phyloP scores from a whole-genome alignment of 2,329 filamentous ascomycete species.

The Colletotrichum falcatum region DNA sequence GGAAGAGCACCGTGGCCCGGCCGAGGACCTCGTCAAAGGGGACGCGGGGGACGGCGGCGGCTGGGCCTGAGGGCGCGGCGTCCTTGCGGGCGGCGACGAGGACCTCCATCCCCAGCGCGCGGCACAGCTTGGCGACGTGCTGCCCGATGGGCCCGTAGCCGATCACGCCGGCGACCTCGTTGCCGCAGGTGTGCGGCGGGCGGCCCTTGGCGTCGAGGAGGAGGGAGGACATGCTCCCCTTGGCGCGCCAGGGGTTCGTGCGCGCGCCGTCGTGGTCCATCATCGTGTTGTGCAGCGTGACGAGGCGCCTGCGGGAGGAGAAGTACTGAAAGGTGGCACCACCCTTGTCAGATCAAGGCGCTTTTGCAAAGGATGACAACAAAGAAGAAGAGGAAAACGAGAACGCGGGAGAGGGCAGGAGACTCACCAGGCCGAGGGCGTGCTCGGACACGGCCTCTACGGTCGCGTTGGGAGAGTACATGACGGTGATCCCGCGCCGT shows the following conservation, averaged over 20 bases:
- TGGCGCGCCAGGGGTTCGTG: conserved; percentile 41
- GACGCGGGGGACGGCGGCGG: conserved; percentile 16
- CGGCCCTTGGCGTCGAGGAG: conserved; percentile 41
- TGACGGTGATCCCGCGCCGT: conserved; percentile 42
- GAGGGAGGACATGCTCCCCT: conserved; percentile 39
- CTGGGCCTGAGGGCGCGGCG: background rate
- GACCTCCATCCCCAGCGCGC: conserved; percentile 43
- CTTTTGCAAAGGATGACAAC: background rate
- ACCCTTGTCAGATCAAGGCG: background rate
- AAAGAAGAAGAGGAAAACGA: background rate
- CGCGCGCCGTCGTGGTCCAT: conserved; percentile 27
- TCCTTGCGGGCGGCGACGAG: conserved; percentile 45
- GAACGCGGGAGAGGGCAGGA: background rate
- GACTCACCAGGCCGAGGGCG: conserved; percentile 42
- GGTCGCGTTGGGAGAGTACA: conserved; percentile 42
- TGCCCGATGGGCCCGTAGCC: conserved; percentile 46
- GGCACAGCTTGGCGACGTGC: conserved; percentile 43
- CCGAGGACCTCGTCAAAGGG: conserved; percentile 43
- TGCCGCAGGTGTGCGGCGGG: conserved; percentile 45
- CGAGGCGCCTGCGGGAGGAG: conserved; percentile 42
- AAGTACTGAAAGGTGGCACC: conserved; percentile 39
- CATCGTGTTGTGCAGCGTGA: conserved; percentile 43
- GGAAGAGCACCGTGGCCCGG: conserved; percentile 44
- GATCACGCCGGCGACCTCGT: conserved; percentile 47
- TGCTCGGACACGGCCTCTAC: conserved; percentile 45